Conservation (phyloP, 331 rosid species). For the Pyracantha coccinea region DNA sequence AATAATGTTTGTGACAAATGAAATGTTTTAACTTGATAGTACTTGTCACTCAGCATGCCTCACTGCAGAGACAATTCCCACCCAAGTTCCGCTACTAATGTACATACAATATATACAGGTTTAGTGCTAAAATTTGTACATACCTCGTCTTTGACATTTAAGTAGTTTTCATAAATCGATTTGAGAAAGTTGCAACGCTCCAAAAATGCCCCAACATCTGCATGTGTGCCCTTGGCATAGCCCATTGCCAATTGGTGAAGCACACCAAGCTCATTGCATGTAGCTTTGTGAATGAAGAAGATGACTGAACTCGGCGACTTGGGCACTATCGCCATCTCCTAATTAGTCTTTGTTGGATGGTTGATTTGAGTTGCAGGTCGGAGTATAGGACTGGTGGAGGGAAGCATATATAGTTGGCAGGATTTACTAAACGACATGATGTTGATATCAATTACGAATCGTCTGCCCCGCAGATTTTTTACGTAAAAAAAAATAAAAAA, state of each 20-base stretch:
- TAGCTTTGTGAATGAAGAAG: constrained; percentile 60
- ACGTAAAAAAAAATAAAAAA: neutral
- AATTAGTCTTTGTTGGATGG: neutral
- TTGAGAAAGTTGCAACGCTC: constrained; percentile 47
- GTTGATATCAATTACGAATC: neutral
- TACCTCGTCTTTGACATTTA: constrained; percentile 90
- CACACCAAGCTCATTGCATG: constrained; percentile 64
- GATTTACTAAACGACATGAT: neutral
- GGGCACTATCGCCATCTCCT: constrained; percentile 42
- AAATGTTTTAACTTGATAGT: too few species aligned
- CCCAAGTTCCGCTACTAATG: too few species aligned
- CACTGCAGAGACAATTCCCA: too few species aligned
- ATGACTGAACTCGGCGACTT: constrained; percentile 63
- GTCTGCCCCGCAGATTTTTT: too few species aligned
- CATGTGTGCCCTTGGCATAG: constrained; percentile 38
- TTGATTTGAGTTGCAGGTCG: neutral
- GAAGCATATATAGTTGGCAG: constrained; percentile 14
- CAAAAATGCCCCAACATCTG: constrained; percentile 32
- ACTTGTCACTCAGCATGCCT: too few species aligned
- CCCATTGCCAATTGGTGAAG: constrained; percentile 65
- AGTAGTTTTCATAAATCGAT: constrained; percentile 61
- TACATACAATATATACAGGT: too few species aligned
- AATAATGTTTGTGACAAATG: too few species aligned
- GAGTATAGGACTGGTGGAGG: neutral
- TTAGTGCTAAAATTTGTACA: neutral